Base-by-base conservation (phyloP, 1,284 basidiomycete species). In the Irpex sp. region DNA sequence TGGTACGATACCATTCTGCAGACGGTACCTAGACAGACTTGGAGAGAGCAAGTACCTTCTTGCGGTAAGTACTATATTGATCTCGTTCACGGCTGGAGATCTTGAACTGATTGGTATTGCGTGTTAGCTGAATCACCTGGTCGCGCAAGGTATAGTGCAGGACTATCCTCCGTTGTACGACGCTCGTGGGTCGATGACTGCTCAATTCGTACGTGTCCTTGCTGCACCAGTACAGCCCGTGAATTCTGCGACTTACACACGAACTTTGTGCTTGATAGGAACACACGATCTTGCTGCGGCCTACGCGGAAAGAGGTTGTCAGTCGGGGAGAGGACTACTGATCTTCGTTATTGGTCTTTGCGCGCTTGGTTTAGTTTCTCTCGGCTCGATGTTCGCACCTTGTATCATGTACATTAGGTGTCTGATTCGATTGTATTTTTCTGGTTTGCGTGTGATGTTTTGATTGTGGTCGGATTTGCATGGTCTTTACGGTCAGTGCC, bases 1-100 rank as follows among this genome's bases (percentile, higher is more conserved):
- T 76, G 96, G 95, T 54, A 96, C 95, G 3, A 78, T 99, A 62
- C 97, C 97, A 3, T 99, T 95, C 79, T 99, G 97, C 76, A 83
- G 97, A 66, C 83, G 97, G 62, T 99, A 99, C 76, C 84, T 99
- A 37, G 97, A 98, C 70, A 87, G 94, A 31, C 78, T 84, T 2
- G 97, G 97, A n/a, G 96, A 98, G 81, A 94, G 88, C 78, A 95
- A 93, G 76, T 98, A 99, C 73, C 80, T 98, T 39, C 81, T 98
- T 37, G 97, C 93, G 58, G 93, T 97, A 68, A 71, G 91, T 79
- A 35, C 21, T 37, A 54, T 37, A 8, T 19, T 17, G 15, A 13
- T 11, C 43, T 36, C 65, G 1, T 55, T 39, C n/a, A 26, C 13
- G 50, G 46, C 35, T 69, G 35, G n/a, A 15, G 36, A 17, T 19